Evolutionary conservation across 495 filamentous ascomycete genomes (phyloP).

Genomic region (Aspergillus nanangensis): DNA sequence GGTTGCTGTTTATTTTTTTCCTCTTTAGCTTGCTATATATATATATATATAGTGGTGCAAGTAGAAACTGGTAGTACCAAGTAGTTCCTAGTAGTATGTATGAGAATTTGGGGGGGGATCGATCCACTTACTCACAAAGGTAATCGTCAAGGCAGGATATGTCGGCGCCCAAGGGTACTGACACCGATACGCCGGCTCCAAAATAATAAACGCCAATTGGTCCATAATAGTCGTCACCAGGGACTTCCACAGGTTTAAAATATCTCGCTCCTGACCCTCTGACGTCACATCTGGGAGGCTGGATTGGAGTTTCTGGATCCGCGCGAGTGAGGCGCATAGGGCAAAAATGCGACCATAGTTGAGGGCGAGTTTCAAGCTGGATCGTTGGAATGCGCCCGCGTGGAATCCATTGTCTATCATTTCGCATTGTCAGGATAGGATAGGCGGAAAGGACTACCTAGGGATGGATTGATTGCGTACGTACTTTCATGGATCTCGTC

Average conservation of each 20-base stretch:
- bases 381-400: constrained; percentile 37
- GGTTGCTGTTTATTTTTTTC: constrained; percentile 24
- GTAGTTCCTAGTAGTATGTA: too few species aligned
- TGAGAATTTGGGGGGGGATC: background rate
- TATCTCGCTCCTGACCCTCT: constrained; percentile 21
- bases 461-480: too few species aligned
- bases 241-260: constrained; percentile 33
- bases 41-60: too few species aligned
- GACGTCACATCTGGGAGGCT: constrained; percentile 14
- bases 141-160: constrained; percentile 37
- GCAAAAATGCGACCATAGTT: constrained; percentile 38
- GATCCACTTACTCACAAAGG: constrained; percentile 37
- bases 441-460: too few species aligned
- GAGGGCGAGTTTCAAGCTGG: constrained; percentile 36
- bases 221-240: constrained; percentile 35
- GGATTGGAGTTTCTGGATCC: constrained; percentile 37
- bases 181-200: constrained; percentile 33
- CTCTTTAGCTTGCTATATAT: too few species aligned
- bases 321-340: constrained; percentile 31
- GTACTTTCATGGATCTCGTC: constrained; percentile 40
- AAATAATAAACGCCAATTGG: constrained; percentile 32
- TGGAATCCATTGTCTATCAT: constrained; percentile 35
- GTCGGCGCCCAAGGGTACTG: constrained; percentile 39
- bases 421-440: background rate
- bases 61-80: too few species aligned